Base-by-base conservation (phyloP, 371 early-diverging fungal species). In the Syncephalis fuscata region DNA sequence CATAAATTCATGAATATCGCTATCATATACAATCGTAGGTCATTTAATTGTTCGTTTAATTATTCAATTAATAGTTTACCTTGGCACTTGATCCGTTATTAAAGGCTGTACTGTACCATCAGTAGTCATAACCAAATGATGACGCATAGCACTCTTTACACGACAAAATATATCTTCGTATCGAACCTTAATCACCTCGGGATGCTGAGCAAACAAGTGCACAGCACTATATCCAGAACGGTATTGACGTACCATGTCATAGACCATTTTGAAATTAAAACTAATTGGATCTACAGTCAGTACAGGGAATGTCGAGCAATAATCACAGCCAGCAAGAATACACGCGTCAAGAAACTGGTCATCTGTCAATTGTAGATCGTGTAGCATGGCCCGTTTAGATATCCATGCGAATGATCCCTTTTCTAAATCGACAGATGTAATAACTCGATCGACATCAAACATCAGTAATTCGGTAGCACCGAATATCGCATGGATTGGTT, bases 271-370 rank as follows among this genome's bases (percentile, higher is more conserved):
- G 58, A 80, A 78, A 0, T 74, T 70, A 44, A 78, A 83, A 27
- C 67, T 64, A 27, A 67, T 60, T 15, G 54, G 54, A 5, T 67
- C 64, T 27, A 61, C 65, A 41, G 61, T 61, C 48, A 88, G 65
- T 25, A 82, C 74, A 32, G 84, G 83, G 53, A 85, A 85, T 2
- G 77, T 80, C 21, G 70, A 66, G 50, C 75, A 74, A 55, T 79
- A 76, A 45, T 86, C 83, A 44, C 73, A 80, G 20, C 89, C 89
- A 8, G 85, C 81, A 42, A 88, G 59, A 39, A 88, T 74, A 62
- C 86, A 85, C 36, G 79, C 68, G 57, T 88, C 89, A 45, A 87
- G 51, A 49, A 87, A 78, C 48, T 85, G 89, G 17, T 87, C 85
- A 26, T 71, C 66, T 1, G 70, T 59, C 20, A 88, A 60, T 38